Conservation (phyloP, 164 flowering plant genomes). For the Chimonanthus salicifolius region DNA sequence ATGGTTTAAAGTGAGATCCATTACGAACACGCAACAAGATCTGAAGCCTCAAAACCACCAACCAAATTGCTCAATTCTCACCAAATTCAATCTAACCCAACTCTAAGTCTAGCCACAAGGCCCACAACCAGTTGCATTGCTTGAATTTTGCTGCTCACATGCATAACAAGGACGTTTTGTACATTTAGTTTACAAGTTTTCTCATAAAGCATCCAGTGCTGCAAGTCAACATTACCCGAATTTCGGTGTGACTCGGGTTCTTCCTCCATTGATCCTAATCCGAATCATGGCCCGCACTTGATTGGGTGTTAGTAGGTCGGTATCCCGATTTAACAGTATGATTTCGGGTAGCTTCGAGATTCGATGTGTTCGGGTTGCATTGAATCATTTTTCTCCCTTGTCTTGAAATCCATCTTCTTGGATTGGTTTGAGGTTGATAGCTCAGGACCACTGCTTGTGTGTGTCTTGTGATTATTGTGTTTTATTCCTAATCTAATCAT, state of each 20-base stretch:
- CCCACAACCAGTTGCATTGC: constrained; percentile 2
- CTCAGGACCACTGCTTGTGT: constrained; percentile 6
- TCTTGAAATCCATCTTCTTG: background rate
- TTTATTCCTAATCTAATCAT: constrained; percentile 7
- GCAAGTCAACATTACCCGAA: background rate
- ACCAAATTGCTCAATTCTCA: background rate
- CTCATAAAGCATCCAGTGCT: background rate
- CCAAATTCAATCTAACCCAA: background rate
- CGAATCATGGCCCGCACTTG: background rate
- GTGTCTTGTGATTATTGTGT: background rate
- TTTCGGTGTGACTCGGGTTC: background rate
- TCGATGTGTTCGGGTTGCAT: background rate
- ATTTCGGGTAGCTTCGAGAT: background rate
- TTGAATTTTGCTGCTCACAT: background rate
- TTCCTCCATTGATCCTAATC: background rate
- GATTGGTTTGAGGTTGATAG: background rate
- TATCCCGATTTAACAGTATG: background rate
- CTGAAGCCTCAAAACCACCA: constrained; percentile 4
- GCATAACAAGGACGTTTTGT: background rate
- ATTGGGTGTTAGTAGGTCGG: background rate
- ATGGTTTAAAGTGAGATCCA: constrained; percentile 3
- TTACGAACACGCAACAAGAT: background rate
- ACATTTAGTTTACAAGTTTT: background rate
- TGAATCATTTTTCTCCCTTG: background rate
- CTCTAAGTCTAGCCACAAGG: background rate